A percentile compares a stretch with the other conserved stretches of the same genome.
phyloP scores from a whole-genome alignment of 1,284 basidiomycete genomes.

The Tilletia walkeri region DNA sequence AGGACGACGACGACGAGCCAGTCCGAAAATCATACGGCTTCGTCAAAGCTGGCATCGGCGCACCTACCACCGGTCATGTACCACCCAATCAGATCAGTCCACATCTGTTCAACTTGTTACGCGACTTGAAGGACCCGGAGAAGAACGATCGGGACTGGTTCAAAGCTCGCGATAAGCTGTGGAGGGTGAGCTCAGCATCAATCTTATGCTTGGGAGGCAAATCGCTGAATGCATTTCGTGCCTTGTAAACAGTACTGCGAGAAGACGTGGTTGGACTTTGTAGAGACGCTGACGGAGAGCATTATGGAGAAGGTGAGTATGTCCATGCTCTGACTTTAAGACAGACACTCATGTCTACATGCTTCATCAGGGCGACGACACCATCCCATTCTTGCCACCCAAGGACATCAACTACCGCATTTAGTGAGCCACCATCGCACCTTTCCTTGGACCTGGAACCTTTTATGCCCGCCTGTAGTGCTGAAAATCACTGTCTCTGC shows the following conservation, averaged over 20 bases:
- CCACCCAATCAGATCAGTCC: slow-evolving; percentile 16
- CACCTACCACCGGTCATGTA: slow-evolving; percentile 12
- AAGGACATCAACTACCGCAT: slow-evolving; percentile 21
- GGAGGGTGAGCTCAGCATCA: not conserved
- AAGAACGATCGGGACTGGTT: slow-evolving; percentile 22
- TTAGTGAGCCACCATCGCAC: slow-evolving; percentile 10
- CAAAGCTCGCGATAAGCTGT: slow-evolving; percentile 18
- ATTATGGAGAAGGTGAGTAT: slow-evolving; percentile 15
- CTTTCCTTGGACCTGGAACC: not conserved
- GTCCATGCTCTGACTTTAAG: not conserved
- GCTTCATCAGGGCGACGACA: slow-evolving; percentile 12
- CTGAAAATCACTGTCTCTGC: not conserved
- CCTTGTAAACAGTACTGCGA: slow-evolving; percentile 10
- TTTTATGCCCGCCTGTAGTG: not conserved
- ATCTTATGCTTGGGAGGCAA: not conserved
- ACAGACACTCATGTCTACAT: not conserved
- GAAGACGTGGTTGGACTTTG: slow-evolving; percentile 18
- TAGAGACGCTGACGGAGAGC: slow-evolving; percentile 15
- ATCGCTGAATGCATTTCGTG: not conserved
- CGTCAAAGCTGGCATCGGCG: slow-evolving; percentile 10
- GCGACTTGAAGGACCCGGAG: slow-evolving; percentile 16
- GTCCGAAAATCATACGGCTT: slow-evolving; percentile 1
- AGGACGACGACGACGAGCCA: not conserved
- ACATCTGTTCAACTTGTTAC: slow-evolving; percentile 17
- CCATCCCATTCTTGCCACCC: slow-evolving; percentile 18